Conservation (phyloP, 2,329 filamentous ascomycete genomes). For the Parastagonospora avenae region DNA sequence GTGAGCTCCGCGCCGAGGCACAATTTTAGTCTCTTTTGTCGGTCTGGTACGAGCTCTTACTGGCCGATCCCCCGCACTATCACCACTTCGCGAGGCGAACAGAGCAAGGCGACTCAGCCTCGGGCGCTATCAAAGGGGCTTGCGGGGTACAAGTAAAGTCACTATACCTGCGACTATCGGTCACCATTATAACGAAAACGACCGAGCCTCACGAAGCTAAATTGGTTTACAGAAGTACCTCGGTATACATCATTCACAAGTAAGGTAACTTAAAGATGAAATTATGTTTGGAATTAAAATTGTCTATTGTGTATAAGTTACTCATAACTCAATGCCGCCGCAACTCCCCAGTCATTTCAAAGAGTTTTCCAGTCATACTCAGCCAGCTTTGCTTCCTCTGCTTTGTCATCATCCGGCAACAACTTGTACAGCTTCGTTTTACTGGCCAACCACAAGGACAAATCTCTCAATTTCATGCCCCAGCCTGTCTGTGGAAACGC, state of each 20-base stretch:
- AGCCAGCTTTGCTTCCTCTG: background rate
- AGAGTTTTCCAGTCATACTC: conserved; percentile 3
- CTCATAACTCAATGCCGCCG: no score
- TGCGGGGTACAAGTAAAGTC: conserved; percentile 1
- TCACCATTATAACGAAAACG: background rate
- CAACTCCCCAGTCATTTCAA: no score
- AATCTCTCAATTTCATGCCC: conserved; percentile 25
- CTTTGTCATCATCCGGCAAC: background rate
- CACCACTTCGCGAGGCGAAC: background rate
- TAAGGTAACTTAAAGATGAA: no score
- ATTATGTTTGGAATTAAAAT: no score
- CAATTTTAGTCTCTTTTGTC: no score
- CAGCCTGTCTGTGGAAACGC: conserved; percentile 38
- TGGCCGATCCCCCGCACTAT: background rate
- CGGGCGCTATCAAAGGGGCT: background rate
- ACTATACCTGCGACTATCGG: no score
- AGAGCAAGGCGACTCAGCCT: background rate
- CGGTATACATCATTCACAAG: no score
- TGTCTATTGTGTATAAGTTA: no score
- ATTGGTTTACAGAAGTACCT: no score
- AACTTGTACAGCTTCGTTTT: background rate
- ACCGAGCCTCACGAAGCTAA: background rate
- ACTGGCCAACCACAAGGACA: conserved; percentile 1
- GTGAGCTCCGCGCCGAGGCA: no score
- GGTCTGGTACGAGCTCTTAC: background rate